Conservation (phyloP, 1,284 basidiomycete genomes). For the Cryptococcus sp. region DNA sequence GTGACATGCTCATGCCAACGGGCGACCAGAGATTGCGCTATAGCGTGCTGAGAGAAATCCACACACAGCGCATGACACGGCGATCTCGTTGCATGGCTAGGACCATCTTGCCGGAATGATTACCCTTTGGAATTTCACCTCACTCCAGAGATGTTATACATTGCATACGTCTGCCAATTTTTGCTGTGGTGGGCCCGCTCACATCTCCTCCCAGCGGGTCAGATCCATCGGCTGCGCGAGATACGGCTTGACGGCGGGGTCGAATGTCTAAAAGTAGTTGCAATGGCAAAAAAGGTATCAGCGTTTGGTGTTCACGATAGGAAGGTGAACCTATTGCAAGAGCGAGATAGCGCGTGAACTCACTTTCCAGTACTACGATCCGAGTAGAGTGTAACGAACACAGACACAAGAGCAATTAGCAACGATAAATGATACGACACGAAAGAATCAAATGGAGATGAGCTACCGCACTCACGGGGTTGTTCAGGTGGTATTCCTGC, state of each 20-base stretch:
- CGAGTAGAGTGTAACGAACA: neutral
- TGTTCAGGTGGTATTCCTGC: slow-evolving; percentile 49
- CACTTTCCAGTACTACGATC: slow-evolving; percentile 46
- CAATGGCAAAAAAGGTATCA: neutral
- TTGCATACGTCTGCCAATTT: neutral
- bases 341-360: slow-evolving; percentile 1
- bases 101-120: too few species aligned
- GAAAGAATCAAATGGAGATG: neutral
- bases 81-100: too few species aligned
- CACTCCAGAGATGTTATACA: too few species aligned
- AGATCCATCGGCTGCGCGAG: slow-evolving; percentile 50
- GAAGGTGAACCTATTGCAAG: neutral
- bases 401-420: neutral
- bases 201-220: slow-evolving; percentile 53
- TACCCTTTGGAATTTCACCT: too few species aligned
- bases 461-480: slow-evolving; percentile 36
- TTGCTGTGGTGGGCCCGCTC: slow-evolving; percentile 1
- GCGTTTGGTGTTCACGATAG: neutral
- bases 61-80: too few species aligned
- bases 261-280: slow-evolving; percentile 36
- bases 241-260: slow-evolving; percentile 50
- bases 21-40: too few species aligned
- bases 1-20: too few species aligned
- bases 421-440: neutral
- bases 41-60: too few species aligned